Percentiles rank a stretch among this genome's conserved stretches.
Conservation (phyloP, 345 rosid species). For the Cochlearia excelsa region DNA sequence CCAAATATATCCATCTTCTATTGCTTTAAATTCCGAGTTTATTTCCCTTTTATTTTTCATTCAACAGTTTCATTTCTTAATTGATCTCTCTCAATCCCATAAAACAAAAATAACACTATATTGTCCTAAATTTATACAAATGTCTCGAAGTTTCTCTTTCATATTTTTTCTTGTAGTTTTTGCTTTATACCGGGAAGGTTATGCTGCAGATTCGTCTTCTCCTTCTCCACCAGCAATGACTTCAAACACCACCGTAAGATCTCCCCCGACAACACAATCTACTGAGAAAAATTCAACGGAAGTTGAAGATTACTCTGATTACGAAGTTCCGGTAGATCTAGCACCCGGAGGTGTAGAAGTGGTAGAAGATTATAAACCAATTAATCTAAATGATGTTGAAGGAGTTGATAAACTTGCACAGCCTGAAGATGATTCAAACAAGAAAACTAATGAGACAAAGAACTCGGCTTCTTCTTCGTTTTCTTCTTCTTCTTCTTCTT, state of each 20-base stretch:
- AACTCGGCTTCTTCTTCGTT: constrained; percentile 16
- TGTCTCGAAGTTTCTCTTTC: constrained; percentile 17
- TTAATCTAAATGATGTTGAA: not conserved
- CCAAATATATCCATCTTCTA: too few relatives aligned
- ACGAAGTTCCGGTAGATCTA: constrained; percentile 28
- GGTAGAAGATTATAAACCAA: constrained; percentile 22
- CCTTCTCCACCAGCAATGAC: constrained; percentile 19
- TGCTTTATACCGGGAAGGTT: constrained; percentile 11
- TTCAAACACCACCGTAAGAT: constrained; percentile 6
- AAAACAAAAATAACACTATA: too few relatives aligned
- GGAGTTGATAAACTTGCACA: constrained; percentile 17
- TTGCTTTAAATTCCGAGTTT: too few relatives aligned
- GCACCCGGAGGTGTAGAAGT: constrained; percentile 28
- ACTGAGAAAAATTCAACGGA: not conserved
- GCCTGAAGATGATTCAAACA: too few relatives aligned
- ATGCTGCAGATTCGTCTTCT: constrained; percentile 22
- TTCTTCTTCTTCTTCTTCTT: not conserved
- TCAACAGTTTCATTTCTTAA: too few relatives aligned
- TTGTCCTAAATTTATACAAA: too few relatives aligned
- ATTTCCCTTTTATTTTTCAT: too few relatives aligned
- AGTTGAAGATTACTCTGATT: constrained; percentile 29
- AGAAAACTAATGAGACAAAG: not conserved
- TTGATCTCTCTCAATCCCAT: too few relatives aligned
- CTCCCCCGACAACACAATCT: constrained; percentile 7
- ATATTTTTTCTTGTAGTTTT: constrained; percentile 17